A percentile compares a stretch with the other conserved stretches of the same genome.
phyloP scores from a whole-genome alignment of 108 stramenopile genomes.

The Parietichytrium sp. region DNA sequence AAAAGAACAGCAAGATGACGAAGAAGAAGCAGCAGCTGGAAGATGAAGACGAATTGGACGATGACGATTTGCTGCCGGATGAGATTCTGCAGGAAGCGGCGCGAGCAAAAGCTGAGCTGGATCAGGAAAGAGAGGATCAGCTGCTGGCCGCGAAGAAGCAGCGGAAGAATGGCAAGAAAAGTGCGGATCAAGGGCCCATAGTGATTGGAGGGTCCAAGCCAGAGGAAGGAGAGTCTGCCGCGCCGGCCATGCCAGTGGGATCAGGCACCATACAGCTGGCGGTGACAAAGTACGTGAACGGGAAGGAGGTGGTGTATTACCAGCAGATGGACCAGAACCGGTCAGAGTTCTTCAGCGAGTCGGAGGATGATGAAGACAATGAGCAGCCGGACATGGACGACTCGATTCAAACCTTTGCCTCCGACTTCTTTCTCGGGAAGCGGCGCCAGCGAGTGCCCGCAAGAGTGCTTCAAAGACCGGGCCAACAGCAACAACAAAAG shows the following conservation, averaged over 20 bases:
- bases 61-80: neutral
- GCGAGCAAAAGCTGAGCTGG: neutral
- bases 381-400: neutral
- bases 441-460: neutral
- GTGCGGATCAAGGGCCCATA: neutral
- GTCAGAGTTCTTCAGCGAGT: neutral
- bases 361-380: neutral
- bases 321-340: neutral
- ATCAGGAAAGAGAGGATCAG: neutral
- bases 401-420: neutral
- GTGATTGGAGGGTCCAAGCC: neutral
- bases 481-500: neutral
- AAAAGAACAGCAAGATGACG: neutral
- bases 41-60: neutral
- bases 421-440: neutral
- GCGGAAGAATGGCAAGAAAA: neutral
- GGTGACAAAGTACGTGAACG: neutral
- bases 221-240: neutral
- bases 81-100: neutral
- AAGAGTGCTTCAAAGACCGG: neutral
- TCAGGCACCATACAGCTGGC: slow-evolving; percentile 9
- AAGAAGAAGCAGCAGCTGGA: slow-evolving; percentile 2
- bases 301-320: neutral
- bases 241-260: neutral
- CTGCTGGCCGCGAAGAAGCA: neutral